phyloP scores from a whole-genome alignment of 2,329 filamentous ascomycete genomes.

The Colletotrichum limetticola region DNA sequence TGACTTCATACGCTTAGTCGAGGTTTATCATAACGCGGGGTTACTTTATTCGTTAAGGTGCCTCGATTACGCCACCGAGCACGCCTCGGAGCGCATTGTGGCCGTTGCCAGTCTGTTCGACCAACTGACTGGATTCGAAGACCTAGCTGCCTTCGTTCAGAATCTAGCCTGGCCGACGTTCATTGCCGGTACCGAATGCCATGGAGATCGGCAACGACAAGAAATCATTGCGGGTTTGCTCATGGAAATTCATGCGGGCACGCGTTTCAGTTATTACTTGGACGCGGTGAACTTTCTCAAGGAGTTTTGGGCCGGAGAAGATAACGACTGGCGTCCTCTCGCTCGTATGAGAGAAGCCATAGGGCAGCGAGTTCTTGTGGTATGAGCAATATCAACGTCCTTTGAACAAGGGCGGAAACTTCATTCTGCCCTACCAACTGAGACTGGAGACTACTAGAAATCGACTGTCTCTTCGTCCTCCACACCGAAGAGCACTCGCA shows the following conservation, averaged over 20 bases:
- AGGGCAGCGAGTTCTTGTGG: conserved; percentile 38
- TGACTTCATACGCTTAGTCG: background rate
- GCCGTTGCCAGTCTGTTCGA: background rate
- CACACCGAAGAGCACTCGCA: conserved; percentile 48
- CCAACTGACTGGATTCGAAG: background rate
- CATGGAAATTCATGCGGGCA: background rate
- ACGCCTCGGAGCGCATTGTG: background rate
- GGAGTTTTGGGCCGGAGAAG: conserved; percentile 39
- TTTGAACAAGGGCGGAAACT: background rate
- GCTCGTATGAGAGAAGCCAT: conserved; percentile 38
- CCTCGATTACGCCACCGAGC: background rate
- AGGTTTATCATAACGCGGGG: background rate
- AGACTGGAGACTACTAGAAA: conserved; percentile 31
- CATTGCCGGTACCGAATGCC: background rate
- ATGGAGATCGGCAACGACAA: background rate
- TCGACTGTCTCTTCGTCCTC: conserved; percentile 48
- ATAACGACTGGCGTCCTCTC: conserved; percentile 41
- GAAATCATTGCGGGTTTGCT: background rate
- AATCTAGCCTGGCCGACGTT: background rate
- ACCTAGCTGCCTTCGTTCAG: background rate
- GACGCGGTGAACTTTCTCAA: conserved; percentile 39
- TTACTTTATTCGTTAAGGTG: background rate
- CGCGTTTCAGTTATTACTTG: background rate
- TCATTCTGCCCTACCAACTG: background rate
- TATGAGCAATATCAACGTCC: conserved; percentile 11